Evolutionary conservation across 1,284 basidiomycete genomes (phyloP), one percentile per base, ranked within the genome.

Genomic region (Melanopsichium pennsylvanicum): DNA sequence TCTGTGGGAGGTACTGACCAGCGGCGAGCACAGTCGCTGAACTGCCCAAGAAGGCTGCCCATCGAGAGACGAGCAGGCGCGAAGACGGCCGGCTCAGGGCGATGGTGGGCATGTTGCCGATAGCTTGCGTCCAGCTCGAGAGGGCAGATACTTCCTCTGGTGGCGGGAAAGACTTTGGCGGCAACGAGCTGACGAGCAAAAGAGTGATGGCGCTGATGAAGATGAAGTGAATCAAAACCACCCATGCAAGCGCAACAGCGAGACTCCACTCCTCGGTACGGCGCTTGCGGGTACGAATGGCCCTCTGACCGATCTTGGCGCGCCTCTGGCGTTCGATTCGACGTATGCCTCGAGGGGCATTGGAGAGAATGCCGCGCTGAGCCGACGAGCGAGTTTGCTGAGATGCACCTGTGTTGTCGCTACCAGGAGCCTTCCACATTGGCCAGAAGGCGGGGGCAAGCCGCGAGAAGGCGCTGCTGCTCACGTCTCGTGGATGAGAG

Each of bases 41-140:
- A n/a, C 95, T 83, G 13, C 93, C 93, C 8, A 95, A 86, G 82
- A 94, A 90, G 0, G 89, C 89, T 1, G 93, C 92, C 88, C 93
- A 95, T 26, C 72, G 44, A 11, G 64, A 67, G 13, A 74, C 62
- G 43, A 75, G 66, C 46, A 75, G 57, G 11, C 71, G 52, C 35
- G 73, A 74, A 22, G 72, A 75, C 0, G 73, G 61, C 2, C 64
- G 58, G 33, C 59, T 56, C 26, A 60, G 16, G 3, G 46, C 42
- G 27, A 27, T 25, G 19, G 42, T 26, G 7, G 49, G 41, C 19
- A 41, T 38, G 37, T 32, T 50, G 16, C 13, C 34, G 26, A 56
- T 22, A 21, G 49, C 61, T 12, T 38, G 32, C 29, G 27, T 41
- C 56, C 55, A 59, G 38, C 47, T 45, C 8, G 44, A 33, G 7